Evolutionary conservation across 148 eudicot species (phyloP), one percentile per base, ranked within the genome.

Genomic region (Rhododendron mucronatum): DNA sequence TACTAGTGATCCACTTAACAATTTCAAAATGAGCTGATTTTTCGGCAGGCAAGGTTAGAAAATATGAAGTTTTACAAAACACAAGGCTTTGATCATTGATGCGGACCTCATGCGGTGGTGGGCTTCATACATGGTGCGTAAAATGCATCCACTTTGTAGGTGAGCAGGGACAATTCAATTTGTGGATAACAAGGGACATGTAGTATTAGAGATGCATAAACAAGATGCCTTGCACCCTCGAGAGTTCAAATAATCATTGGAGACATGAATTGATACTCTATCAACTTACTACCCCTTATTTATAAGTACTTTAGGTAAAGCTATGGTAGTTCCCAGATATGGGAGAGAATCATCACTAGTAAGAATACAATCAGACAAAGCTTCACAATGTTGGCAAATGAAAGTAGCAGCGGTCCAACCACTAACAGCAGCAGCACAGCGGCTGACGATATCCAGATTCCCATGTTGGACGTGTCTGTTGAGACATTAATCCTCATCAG

Each of bases 351-450:
- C 80, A 77, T 41, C 80, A 77, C 80, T 9, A 77, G 26, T 9
- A 41, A 7, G 51, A 77, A 44, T 51, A 41, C 26, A 77, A 21
- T 41, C 30, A 77, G 51, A 41, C 80, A 77, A 23, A 80, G 33
- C 59, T 26, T 79, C 39, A 47, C 13, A 69, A 81, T 20, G 77
- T 28, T 71, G 86, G 85, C 51, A 84, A 75, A 76, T 33, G 82
- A 79, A 45, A 86, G 55, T 53, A 83, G 81, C 84, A 86, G 47
- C 10, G 80, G 71, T 53, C 21, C 82, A 86, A 79, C n/a, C 81
- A 84, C 30, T 3, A 69, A 2, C 30, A 71, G 65, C 18, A 84
- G 48, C 50, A 74, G 51, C 50, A 75, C 16, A 80, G 47, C 3
- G 16, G 16, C 21, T 23, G 77, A 37, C 83, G 69, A 84, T 33